Evolutionary conservation across 257 asterid genomes (phyloP).

Genomic region (Nicotiana noctiflora): DNA sequence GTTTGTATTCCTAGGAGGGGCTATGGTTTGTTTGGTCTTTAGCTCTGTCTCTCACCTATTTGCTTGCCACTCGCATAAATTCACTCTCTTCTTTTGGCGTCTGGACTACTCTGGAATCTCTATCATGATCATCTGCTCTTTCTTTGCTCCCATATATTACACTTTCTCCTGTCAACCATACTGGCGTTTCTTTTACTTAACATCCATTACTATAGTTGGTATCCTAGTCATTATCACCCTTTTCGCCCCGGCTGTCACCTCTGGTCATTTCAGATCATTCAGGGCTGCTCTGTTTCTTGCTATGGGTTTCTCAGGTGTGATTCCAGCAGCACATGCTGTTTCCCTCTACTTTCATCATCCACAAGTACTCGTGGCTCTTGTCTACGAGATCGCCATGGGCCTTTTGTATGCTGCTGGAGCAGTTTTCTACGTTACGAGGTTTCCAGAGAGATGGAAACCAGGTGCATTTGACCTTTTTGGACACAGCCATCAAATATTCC

Average conservation of each 20-base stretch:
- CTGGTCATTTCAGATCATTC: conserved; percentile 57
- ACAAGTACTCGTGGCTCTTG: conserved; percentile 43
- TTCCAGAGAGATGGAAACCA: conserved; percentile 89
- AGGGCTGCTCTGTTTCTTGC: conserved; percentile 61
- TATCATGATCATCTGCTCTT: conserved; percentile 75
- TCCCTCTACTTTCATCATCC: conserved; percentile 47
- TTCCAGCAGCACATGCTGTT: conserved; percentile 79
- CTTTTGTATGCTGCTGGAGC: conserved; percentile 68
- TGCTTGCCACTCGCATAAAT: conserved; percentile 81
- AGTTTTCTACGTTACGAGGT: conserved; percentile 53
- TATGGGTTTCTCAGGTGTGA: conserved; percentile 87
- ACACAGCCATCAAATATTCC: conserved; percentile 95
- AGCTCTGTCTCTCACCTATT: conserved; percentile 83
- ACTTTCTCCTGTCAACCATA: conserved; percentile 53
- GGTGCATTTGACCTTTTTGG: conserved; percentile 83
- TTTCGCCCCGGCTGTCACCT: conserved; percentile 57
- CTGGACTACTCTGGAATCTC: conserved; percentile 87
- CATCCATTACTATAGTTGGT: conserved; percentile 51
- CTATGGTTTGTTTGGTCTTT: conserved; percentile 63
- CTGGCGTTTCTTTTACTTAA: conserved; percentile 60
- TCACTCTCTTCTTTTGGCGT: conserved; percentile 82
- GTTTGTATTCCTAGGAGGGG: conserved; percentile 83
- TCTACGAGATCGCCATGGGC: conserved; percentile 75
- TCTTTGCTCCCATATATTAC: conserved; percentile 77
- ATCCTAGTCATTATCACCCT: conserved; percentile 51